phyloP scores from a whole-genome alignment of 2,329 filamentous ascomycete species.

The Parascedosporium putredinis region DNA sequence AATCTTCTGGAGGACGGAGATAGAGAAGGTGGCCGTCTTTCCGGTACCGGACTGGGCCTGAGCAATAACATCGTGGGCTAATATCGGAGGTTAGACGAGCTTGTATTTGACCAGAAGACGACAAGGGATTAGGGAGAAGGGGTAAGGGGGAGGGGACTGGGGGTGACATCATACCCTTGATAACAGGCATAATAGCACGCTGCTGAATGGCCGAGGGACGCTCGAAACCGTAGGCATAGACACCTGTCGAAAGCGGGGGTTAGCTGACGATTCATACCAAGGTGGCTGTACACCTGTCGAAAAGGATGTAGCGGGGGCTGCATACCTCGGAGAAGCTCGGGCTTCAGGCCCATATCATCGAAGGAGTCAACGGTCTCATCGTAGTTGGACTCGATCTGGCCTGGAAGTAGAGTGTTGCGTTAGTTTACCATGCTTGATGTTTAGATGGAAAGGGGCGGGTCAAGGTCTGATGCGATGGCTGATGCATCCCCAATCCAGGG shows the following conservation, averaged over 20 bases:
- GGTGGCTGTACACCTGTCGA: background rate
- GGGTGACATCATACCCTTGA: slow-evolving; percentile 69
- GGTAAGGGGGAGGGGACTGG: slow-evolving; percentile 3
- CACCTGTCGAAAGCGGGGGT: slow-evolving; percentile 40
- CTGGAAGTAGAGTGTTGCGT: slow-evolving; percentile 34
- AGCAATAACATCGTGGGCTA: slow-evolving; percentile 96
- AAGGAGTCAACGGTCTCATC: slow-evolving; percentile 99
- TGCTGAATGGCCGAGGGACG: slow-evolving; percentile 99
- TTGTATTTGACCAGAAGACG: too few species aligned
- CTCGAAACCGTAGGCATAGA: slow-evolving; percentile 99
- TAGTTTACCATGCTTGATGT: background rate
- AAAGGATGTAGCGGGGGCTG: slow-evolving; percentile 12
- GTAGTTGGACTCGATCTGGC: slow-evolving; percentile 99
- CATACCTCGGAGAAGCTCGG: slow-evolving; percentile 84
- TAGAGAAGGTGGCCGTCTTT: slow-evolving; percentile 99
- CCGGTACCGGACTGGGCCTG: slow-evolving; percentile 99
- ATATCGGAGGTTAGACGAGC: slow-evolving; percentile 5
- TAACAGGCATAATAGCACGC: slow-evolving; percentile 99
- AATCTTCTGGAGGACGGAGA: slow-evolving; percentile 98
- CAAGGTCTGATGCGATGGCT: background rate
- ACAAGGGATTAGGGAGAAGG: too few species aligned
- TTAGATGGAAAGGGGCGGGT: background rate
- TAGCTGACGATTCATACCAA: background rate
- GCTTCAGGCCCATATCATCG: slow-evolving; percentile 94
- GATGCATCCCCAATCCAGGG: background rate